Evolutionary conservation across 1,139 yeast species (phyloP).

Genomic region (Magnusiomyces tetraspermus): DNA sequence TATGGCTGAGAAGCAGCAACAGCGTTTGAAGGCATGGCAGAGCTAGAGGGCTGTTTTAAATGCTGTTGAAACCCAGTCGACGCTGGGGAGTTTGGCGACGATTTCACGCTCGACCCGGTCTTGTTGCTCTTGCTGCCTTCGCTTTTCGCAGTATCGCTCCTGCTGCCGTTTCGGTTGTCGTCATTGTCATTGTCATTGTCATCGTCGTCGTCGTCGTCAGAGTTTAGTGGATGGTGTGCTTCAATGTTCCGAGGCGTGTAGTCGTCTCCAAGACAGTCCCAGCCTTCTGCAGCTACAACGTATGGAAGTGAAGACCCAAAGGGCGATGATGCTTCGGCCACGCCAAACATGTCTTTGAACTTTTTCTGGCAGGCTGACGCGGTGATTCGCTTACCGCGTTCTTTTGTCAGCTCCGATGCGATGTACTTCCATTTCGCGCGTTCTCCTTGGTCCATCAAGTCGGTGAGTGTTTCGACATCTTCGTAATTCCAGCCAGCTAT

Average conservation of each 20-base stretch:
- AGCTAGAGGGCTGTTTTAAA: not conserved
- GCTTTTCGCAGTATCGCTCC: too few relatives aligned
- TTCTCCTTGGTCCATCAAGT: conserved; percentile 34
- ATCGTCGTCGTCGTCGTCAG: not conserved
- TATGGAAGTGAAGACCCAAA: conserved; percentile 35
- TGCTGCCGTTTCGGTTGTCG: not conserved
- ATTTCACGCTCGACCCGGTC: too few relatives aligned
- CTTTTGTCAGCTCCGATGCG: conserved; percentile 28
- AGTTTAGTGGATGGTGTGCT: not conserved
- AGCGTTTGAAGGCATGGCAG: not conserved
- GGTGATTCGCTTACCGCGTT: conserved; percentile 33
- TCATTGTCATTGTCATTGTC: not conserved
- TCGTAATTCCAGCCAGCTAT: conserved; percentile 31
- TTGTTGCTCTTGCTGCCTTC: too few relatives aligned
- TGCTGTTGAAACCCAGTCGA: not conserved
- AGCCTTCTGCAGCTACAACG: conserved; percentile 34
- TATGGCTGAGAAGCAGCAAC: not conserved
- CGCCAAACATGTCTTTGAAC: conserved; percentile 37
- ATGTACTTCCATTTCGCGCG: conserved; percentile 38
- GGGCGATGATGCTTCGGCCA: conserved; percentile 33
- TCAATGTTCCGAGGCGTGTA: not conserved
- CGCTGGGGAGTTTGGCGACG: not conserved
- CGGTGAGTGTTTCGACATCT: conserved; percentile 31
- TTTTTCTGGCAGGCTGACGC: conserved; percentile 36
- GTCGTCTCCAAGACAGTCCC: conserved; percentile 28